Percentiles rank a stretch among this genome's conserved stretches.
These are phyloP conservation scores for Cadophora gregata DNA, from an alignment of 2,329 filamentous ascomycete species.

Conservation along the genomic window DNA sequence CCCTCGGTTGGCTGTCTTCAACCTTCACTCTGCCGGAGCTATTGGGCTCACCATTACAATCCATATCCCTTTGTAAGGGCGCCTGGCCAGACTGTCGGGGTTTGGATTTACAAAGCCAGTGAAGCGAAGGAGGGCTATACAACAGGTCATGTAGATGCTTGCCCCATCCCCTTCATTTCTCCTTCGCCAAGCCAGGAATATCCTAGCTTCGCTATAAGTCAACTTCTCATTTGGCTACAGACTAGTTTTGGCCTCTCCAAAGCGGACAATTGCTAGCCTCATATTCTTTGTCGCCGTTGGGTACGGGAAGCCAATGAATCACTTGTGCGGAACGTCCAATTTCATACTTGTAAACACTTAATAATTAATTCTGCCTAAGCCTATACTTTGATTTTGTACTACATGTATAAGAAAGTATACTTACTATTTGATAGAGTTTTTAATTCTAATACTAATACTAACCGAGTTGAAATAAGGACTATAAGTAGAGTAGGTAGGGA, in stretches of 20 bases:
- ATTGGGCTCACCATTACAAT: slow-evolving; percentile 73
- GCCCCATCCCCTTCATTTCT: neutral
- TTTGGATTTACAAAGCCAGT: slow-evolving; percentile 74
- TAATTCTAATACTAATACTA: too few relatives aligned
- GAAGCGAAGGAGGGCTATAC: slow-evolving; percentile 68
- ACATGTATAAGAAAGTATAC: too few relatives aligned
- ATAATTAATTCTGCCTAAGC: too few relatives aligned
- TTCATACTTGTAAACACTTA: too few relatives aligned
- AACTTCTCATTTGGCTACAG: neutral
- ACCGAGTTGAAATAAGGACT: too few relatives aligned
- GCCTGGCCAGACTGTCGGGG: slow-evolving; percentile 72
- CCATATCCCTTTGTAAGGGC: slow-evolving; percentile 72
- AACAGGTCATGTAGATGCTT: slow-evolving; percentile 59
- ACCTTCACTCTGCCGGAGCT: slow-evolving; percentile 68
- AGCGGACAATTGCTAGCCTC: slow-evolving; percentile 66
- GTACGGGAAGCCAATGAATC: too few relatives aligned
- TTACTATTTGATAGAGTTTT: too few relatives aligned
- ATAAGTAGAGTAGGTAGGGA: too few relatives aligned
- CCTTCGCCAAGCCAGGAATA: neutral
- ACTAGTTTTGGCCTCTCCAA: neutral
- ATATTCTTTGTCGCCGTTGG: slow-evolving; percentile 63
- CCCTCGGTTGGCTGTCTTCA: slow-evolving; percentile 47
- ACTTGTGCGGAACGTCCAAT: too few relatives aligned
- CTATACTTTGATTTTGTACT: too few relatives aligned
- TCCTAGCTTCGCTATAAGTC: neutral